phyloP scores from a whole-genome alignment of 2,329 filamentous ascomycete genomes.

The Helminthosporium solani region DNA sequence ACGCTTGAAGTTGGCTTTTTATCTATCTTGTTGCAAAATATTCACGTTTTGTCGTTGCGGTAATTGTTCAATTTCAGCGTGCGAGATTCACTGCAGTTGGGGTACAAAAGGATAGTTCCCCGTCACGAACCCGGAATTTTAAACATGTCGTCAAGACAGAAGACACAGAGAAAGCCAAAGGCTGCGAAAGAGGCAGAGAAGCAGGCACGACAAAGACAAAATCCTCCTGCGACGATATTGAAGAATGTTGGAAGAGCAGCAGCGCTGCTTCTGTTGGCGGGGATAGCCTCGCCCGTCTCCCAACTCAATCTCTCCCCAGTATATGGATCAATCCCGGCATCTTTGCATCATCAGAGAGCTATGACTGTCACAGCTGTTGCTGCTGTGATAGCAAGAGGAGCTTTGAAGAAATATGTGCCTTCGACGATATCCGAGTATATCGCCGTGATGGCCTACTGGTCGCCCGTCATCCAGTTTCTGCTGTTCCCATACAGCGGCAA shows the following conservation, averaged over 20 bases:
- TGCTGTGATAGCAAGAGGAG: slow-evolving; percentile 69
- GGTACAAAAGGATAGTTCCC: too few relatives aligned
- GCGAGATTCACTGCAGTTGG: not conserved
- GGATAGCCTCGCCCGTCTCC: slow-evolving; percentile 68
- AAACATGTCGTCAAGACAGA: slow-evolving; percentile 36
- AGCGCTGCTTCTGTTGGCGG: slow-evolving; percentile 57
- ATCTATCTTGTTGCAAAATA: not conserved
- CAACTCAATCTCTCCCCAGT: slow-evolving; percentile 79
- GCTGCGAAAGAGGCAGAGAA: slow-evolving; percentile 28
- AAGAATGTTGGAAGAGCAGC: slow-evolving; percentile 36
- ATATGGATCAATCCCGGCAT: slow-evolving; percentile 80
- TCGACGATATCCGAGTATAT: slow-evolving; percentile 55
- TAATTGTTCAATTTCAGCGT: slow-evolving; percentile 1
- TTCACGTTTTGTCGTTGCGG: slow-evolving; percentile 2
- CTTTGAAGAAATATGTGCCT: slow-evolving; percentile 53
- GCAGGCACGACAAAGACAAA: slow-evolving; percentile 23
- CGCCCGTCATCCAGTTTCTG: slow-evolving; percentile 71
- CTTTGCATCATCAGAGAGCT: slow-evolving; percentile 68
- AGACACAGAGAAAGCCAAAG: slow-evolving; percentile 39
- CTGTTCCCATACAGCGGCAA: slow-evolving; percentile 66
- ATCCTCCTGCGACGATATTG: slow-evolving; percentile 24
- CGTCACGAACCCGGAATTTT: not conserved
- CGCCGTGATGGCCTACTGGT: slow-evolving; percentile 72
- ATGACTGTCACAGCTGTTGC: slow-evolving; percentile 66
- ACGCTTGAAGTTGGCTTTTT: slow-evolving; percentile 5